phyloP scores from a whole-genome alignment of 2,329 filamentous ascomycete genomes.

The Thelonectria discophora region DNA sequence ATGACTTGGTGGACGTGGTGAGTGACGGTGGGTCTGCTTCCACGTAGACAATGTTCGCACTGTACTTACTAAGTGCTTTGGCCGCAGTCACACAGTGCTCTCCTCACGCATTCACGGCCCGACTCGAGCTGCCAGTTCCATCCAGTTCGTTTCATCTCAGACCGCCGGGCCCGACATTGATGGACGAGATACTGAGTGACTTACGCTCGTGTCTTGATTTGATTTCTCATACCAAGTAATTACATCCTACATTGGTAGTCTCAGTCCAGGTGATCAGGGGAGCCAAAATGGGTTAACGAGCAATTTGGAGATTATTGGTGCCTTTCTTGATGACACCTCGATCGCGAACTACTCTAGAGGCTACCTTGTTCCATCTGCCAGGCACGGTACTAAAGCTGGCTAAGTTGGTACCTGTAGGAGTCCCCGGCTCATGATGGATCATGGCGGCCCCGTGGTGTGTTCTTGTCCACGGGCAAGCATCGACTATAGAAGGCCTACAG shows the following conservation, averaged over 20 bases:
- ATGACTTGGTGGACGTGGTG: background rate
- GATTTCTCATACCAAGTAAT: no score
- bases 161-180: background rate
- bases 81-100: background rate
- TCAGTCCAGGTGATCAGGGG: no score
- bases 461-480: no score
- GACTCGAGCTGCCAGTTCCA: background rate
- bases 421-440: background rate
- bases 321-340: background rate
- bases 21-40: background rate
- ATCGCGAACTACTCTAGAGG: background rate
- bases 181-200: background rate
- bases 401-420: background rate
- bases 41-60: background rate
- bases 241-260: no score
- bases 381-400: background rate
- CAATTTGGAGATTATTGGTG: background rate
- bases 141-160: background rate
- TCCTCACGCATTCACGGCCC: background rate
- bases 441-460: conserved; percentile 9
- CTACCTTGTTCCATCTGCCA: background rate
- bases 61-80: background rate
- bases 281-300: no score
- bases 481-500: background rate
- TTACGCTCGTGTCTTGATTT: no score